Percentiles rank a stretch among this genome's conserved stretches.
phyloP scores from a whole-genome alignment of 306 rosid species.

The Crotalaria pallida region DNA sequence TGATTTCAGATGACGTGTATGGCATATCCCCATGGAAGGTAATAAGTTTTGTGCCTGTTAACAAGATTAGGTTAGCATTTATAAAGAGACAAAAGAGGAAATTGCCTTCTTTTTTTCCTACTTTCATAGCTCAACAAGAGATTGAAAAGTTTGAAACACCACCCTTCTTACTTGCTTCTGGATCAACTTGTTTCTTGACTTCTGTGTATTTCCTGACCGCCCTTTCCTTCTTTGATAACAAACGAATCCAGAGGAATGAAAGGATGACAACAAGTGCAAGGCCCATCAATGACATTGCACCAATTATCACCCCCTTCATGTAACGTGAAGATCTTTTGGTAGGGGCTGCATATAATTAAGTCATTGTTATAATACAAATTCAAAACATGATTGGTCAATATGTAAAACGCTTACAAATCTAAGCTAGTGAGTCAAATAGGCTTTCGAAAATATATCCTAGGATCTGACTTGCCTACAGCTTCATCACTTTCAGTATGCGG shows the following conservation, averaged over 20 bases:
- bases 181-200: slow-evolving; percentile 71
- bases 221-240: slow-evolving; percentile 70
- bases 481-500: slow-evolving; percentile 88
- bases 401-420: background rate
- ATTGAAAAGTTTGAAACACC: slow-evolving; percentile 6
- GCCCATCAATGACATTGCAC: slow-evolving; percentile 55
- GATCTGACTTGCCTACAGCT: slow-evolving; percentile 64
- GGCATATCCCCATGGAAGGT: slow-evolving; percentile 94
- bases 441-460: background rate
- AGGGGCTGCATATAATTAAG: slow-evolving; percentile 58
- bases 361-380: slow-evolving; percentile 5
- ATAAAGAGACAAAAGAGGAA: background rate
- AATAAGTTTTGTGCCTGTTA: slow-evolving; percentile 77
- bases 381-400: background rate
- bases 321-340: slow-evolving; percentile 63
- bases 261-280: slow-evolving; percentile 51
- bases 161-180: slow-evolving; percentile 53
- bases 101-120: background rate
- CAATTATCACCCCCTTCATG: slow-evolving; percentile 68
- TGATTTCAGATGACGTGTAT: slow-evolving; percentile 73
- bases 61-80: slow-evolving; percentile 2
- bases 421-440: background rate
- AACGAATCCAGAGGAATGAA: slow-evolving; percentile 65
- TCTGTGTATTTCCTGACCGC: slow-evolving; percentile 57
- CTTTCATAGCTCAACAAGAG: background rate